Conservation (phyloP, 2,329 filamentous ascomycete genomes). For the Ustilaginoidea virens region DNA sequence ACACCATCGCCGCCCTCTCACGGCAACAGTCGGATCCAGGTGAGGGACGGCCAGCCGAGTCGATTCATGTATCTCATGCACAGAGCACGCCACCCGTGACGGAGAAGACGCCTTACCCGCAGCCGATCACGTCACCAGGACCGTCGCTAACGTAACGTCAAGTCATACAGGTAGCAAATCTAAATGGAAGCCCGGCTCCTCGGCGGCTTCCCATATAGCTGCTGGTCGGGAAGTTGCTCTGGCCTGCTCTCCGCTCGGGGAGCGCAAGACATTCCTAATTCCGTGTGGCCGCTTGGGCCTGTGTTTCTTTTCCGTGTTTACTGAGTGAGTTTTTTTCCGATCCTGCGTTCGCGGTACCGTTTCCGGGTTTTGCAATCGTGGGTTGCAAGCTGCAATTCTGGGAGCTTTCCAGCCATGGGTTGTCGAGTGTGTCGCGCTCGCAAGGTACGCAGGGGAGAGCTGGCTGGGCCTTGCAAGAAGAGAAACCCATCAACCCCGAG, state of each 20-base stretch:
- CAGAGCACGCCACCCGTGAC: constrained; percentile 1
- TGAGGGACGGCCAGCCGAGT: too few species aligned
- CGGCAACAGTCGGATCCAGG: too few species aligned
- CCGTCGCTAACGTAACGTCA: constrained; percentile 6
- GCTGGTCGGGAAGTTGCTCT: constrained; percentile 4
- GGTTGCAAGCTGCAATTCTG: not conserved
- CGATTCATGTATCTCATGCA: too few species aligned
- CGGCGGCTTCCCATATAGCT: not conserved
- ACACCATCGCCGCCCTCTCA: too few species aligned
- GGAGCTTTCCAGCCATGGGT: constrained; percentile 20
- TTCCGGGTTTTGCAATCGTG: too few species aligned
- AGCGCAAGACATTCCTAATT: too few species aligned
- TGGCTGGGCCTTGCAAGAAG: not conserved
- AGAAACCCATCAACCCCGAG: too few species aligned
- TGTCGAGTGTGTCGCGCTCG: constrained; percentile 25
- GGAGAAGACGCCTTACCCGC: constrained; percentile 2
- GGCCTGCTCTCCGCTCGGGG: not conserved
- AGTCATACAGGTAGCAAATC: not conserved
- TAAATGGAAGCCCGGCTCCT: too few species aligned
- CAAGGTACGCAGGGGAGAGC: constrained; percentile 15
- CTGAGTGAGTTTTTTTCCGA: not conserved
- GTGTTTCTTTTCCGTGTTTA: too few species aligned
- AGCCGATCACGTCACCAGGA: constrained; percentile 7
- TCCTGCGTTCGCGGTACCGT: too few species aligned
- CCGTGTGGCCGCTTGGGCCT: too few species aligned